A percentile compares a stretch with the other conserved stretches of the same genome.
phyloP scores from a whole-genome alignment of 345 rosid genomes.

The Eucalyptus coolabah region DNA sequence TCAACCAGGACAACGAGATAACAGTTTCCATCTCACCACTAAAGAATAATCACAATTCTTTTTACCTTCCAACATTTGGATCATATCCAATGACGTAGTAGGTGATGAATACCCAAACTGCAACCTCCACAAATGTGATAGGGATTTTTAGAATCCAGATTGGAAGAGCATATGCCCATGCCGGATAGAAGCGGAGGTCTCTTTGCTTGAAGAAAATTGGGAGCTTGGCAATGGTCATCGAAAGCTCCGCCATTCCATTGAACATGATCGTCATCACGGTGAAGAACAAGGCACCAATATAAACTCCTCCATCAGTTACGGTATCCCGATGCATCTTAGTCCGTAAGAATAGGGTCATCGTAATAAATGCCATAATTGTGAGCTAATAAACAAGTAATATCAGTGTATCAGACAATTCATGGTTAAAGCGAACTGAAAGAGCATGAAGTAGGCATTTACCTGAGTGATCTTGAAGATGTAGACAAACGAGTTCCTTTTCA shows the following conservation, averaged over 20 bases:
- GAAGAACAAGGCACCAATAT: conserved; percentile 23
- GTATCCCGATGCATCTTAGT: conserved; percentile 11
- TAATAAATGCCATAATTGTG: conserved; percentile 2
- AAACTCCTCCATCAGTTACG: conserved; percentile 10
- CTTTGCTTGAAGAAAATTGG: conserved; percentile 42
- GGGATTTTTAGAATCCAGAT: conserved; percentile 36
- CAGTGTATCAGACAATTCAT: not conserved
- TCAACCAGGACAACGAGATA: not conserved
- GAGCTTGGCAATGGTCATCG: conserved; percentile 25
- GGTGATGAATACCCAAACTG: conserved; percentile 18
- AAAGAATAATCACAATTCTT: not conserved
- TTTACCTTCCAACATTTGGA: conserved; percentile 29
- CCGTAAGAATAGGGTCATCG: conserved; percentile 25
- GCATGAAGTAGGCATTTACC: conserved; percentile 3
- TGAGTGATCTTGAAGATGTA: conserved; percentile 37
- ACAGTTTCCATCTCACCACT: not conserved
- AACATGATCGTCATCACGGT: conserved; percentile 7
- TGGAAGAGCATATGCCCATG: conserved; percentile 35
- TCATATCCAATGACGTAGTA: conserved; percentile 34
- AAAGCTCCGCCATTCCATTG: conserved; percentile 16
- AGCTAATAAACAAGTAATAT: not conserved
- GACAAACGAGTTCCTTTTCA: conserved; percentile 52
- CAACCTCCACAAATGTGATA: conserved; percentile 17
- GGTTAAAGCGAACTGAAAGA: not conserved
- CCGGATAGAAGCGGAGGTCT: conserved; percentile 29